A percentile compares a stretch with the other conserved stretches of the same genome.
Conservation (phyloP, 1,284 basidiomycete species). For the Cutaneotrichosporon cavernicola region DNA sequence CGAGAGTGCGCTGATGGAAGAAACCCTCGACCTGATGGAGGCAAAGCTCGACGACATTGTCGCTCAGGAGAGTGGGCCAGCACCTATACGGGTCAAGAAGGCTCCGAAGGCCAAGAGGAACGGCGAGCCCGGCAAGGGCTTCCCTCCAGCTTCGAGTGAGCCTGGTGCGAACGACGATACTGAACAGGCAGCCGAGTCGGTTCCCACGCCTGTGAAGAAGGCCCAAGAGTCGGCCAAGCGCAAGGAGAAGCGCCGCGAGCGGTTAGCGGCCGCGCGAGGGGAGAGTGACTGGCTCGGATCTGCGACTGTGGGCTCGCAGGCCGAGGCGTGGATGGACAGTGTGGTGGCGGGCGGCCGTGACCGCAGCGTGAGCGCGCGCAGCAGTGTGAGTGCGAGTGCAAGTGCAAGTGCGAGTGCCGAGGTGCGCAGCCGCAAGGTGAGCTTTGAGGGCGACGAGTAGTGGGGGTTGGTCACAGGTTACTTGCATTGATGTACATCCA, state of each 20-base stretch:
- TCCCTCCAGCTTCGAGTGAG: background rate
- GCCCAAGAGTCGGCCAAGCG: slow-evolving; percentile 1
- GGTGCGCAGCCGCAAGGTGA: background rate
- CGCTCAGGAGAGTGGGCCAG: background rate
- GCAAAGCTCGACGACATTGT: background rate
- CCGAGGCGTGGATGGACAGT: slow-evolving; percentile 11
- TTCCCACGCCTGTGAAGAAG: background rate
- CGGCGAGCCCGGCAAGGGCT: background rate
- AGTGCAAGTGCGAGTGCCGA: background rate
- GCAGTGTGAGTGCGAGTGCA: background rate
- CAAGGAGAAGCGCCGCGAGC: background rate
- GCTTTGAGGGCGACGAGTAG: background rate
- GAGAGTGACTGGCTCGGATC: background rate
- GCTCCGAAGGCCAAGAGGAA: background rate
- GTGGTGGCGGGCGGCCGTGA: background rate
- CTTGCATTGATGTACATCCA: background rate
- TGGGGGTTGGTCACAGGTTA: too few species aligned
- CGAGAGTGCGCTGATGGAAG: slow-evolving; percentile 8
- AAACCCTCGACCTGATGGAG: slow-evolving; percentile 14
- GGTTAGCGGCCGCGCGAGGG: background rate
- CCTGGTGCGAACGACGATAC: too few species aligned
- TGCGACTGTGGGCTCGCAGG: background rate
- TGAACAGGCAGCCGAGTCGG: too few species aligned
- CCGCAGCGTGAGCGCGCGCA: background rate
- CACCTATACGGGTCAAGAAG: background rate